These are phyloP conservation scores for Xylaria polymorpha DNA, from an alignment of 2,329 filamentous ascomycete genomes.

Conservation along the genomic window DNA sequence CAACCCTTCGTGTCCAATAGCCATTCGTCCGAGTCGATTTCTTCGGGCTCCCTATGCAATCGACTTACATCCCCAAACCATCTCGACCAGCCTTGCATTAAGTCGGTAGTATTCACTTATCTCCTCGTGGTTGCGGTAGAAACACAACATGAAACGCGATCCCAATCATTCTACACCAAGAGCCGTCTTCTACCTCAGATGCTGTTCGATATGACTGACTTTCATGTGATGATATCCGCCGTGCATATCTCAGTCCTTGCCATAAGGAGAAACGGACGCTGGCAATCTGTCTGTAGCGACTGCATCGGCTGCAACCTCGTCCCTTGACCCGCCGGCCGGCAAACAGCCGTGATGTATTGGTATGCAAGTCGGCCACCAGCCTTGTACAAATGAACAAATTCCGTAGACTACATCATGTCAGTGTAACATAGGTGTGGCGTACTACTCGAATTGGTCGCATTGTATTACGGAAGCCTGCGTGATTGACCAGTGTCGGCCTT, in stretches of 20 bases:
- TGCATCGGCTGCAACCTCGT: conserved; percentile 47
- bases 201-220: conserved; percentile 28
- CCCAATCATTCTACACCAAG: conserved; percentile 23
- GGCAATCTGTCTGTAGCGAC: conserved; percentile 43
- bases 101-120: conserved; percentile 14
- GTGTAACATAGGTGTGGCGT: conserved; percentile 39
- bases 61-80: conserved; percentile 12
- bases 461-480: conserved; percentile 41
- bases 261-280: conserved; percentile 39
- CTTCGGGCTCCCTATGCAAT: conserved; percentile 23
- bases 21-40: conserved; percentile 22
- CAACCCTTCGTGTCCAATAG: conserved; percentile 21
- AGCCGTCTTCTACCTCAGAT: conserved; percentile 27
- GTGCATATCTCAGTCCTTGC: conserved; percentile 34
- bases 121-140: conserved; percentile 15
- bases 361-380: conserved; percentile 49
- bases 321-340: conserved; percentile 48
- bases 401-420: conserved; percentile 39
- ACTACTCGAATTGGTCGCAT: conserved; percentile 37
- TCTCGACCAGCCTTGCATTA: conserved; percentile 13
- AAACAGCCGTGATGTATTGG: conserved; percentile 46
- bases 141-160: conserved; percentile 21
- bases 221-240: conserved; percentile 26
- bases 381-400: conserved; percentile 46
- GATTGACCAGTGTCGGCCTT: conserved; percentile 35